phyloP scores from a whole-genome alignment of 1,284 basidiomycete species.

The Cryptococcus hybrid region DNA sequence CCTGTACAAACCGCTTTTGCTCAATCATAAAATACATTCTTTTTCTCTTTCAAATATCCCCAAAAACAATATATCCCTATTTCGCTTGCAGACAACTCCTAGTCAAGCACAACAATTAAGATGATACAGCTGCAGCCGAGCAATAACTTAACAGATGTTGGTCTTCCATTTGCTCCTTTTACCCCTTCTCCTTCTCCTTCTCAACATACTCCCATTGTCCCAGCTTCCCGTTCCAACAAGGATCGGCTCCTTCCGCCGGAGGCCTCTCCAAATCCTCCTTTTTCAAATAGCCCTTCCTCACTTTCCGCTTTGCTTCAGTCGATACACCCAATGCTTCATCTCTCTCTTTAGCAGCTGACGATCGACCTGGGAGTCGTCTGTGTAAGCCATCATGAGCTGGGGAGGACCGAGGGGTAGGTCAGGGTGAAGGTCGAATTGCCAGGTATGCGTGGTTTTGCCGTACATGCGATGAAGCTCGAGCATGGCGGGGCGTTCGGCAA shows the following conservation, averaged over 20 bases:
- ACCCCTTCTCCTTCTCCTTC: no score
- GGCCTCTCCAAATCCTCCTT: conserved; percentile 45
- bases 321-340: conserved; percentile 50
- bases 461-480: conserved; percentile 56
- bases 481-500: conserved; percentile 55
- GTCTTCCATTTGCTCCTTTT: no score
- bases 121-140: no score
- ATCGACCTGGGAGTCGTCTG: conserved; percentile 49
- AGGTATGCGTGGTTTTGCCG: conserved; percentile 58
- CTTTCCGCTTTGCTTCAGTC: conserved; percentile 47
- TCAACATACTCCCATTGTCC: conserved; percentile 8
- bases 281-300: conserved; percentile 50
- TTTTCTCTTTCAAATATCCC: no score
- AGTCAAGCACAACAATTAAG: no score
- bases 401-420: conserved; percentile 57
- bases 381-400: conserved; percentile 55
- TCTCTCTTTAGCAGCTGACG: conserved; percentile 43
- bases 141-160: no score
- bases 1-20: no score
- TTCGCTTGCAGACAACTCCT: no score
- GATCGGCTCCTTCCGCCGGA: conserved; percentile 46
- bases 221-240: conserved; percentile 48
- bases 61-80: no score
- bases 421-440: conserved; percentile 52
- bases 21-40: no score